Conservation (phyloP, 306 rosid species). For the Glycine soja region DNA sequence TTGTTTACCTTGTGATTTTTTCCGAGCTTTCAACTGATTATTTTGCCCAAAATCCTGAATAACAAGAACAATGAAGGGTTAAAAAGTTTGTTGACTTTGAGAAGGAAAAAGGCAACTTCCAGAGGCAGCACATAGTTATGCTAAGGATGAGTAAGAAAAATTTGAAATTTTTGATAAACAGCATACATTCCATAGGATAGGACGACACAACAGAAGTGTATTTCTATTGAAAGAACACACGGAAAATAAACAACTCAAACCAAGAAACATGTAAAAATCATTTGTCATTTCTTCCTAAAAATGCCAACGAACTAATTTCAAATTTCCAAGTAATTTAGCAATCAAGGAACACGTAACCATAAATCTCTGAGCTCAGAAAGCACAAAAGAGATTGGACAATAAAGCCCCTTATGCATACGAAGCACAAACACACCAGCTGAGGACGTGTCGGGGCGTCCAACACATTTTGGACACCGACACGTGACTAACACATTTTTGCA, state of each 20-base stretch:
- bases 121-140: not conserved
- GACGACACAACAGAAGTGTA: not conserved
- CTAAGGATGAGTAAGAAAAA: not conserved
- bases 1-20: conserved; percentile 54
- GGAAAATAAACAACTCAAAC: not conserved
- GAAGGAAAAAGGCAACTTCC: conserved; percentile 5
- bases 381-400: not conserved
- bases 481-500: no score
- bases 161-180: no score
- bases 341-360: no score
- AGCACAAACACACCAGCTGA: no score
- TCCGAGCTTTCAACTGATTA: conserved; percentile 54
- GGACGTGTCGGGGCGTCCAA: no score
- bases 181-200: no score
- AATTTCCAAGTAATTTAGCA: not conserved
- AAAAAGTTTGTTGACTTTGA: not conserved
- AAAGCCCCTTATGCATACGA: not conserved
- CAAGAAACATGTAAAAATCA: not conserved
- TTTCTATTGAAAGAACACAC: not conserved
- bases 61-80: not conserved
- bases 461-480: no score
- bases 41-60: conserved; percentile 59
- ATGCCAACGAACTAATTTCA: not conserved
- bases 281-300: conserved; percentile 5
- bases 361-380: not conserved